Base-by-base conservation (phyloP, 2,329 filamentous ascomycete species). In the Berkeleyomyces basicola region DNA sequence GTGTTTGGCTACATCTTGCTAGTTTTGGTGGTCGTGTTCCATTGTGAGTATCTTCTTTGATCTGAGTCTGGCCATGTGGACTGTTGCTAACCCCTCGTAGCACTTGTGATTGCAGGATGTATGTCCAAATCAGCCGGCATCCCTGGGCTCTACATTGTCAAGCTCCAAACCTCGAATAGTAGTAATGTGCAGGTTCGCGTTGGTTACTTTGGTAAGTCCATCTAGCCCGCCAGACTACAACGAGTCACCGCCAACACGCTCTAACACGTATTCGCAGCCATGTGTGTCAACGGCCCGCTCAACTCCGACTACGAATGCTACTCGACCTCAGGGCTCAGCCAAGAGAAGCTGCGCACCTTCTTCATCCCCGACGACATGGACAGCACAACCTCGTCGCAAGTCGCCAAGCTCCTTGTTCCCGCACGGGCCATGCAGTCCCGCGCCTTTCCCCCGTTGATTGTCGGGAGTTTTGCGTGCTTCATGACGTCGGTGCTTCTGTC, bases 61-160 rank as follows among this genome's bases (percentile, higher is more conserved):
- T 37, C 14, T 37, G 10, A 16, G 3, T 9, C 16, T 1, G 31
- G 9, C 3, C 1, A 7, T 11, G 42, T 42, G 36, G 39, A n/a
- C 23, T 37, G 14, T 44, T 42, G 36, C 16, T 42, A 55, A 37
- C 44, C 1, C 7, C 10, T 1, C 5, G 40, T 47, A 65, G 63
- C 63, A 14, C 36, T 65, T 44, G 60, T 65, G 1, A 46, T 65
- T 36, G 61, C 63, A 62, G 63, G 63, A 65, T 65, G 63, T 9
- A 65, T 65, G 63, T 65, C 63, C 37, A 65, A 62, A 33, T 65
- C 63, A 14, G 47, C 60, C 10, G 63, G 63, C 10, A 62, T 65
- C 31, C 63, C 63, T 6, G 58, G 62, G 49, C 42, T 65, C 9
- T 65, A 65, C 11, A 58, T 65, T 62, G 61, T 65, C 14, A 46